Percentiles rank a stretch among this genome's conserved stretches.
These are phyloP conservation scores for Ensete glaucum DNA, from an alignment of 176 grass and related monocot species.

Conservation along the genomic window DNA sequence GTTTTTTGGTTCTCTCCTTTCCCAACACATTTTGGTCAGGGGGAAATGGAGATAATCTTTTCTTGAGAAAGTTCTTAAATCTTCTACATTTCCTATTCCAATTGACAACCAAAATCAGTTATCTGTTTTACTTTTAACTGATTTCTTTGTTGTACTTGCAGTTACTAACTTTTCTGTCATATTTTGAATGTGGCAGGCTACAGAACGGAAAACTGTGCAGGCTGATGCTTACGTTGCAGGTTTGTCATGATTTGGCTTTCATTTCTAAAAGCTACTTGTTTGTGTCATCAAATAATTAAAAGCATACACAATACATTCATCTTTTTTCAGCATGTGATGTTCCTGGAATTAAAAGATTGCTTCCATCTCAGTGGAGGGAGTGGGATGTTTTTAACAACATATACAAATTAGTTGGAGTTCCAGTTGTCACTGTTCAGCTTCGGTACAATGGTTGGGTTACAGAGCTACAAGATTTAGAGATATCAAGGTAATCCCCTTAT, in stretches of 20 bases:
- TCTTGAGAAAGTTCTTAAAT: no score
- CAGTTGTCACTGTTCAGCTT: constrained; percentile 96
- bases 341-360: constrained; percentile 86
- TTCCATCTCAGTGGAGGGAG: constrained; percentile 83
- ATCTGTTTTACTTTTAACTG: neutral
- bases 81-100: no score
- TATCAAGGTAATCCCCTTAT: constrained; percentile 59
- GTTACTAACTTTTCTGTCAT: constrained; percentile 1
- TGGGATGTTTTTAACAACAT: constrained; percentile 93
- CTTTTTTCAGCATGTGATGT: constrained; percentile 75
- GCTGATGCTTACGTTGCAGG: constrained; percentile 97
- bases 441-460: constrained; percentile 99
- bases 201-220: constrained; percentile 62
- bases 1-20: no score
- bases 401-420: constrained; percentile 95
- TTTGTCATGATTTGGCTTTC: constrained; percentile 21
- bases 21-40: no score
- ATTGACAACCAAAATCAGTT: neutral
- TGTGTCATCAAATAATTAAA: constrained; percentile 9
- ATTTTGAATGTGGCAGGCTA: constrained; percentile 40
- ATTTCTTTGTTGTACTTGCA: constrained; percentile 8
- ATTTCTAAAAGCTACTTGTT: neutral
- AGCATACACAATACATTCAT: constrained; percentile 15
- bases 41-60: no score
- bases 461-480: constrained; percentile 72